Base-by-base conservation (phyloP, 148 eudicot genomes). In the Nyssa sinensis region DNA sequence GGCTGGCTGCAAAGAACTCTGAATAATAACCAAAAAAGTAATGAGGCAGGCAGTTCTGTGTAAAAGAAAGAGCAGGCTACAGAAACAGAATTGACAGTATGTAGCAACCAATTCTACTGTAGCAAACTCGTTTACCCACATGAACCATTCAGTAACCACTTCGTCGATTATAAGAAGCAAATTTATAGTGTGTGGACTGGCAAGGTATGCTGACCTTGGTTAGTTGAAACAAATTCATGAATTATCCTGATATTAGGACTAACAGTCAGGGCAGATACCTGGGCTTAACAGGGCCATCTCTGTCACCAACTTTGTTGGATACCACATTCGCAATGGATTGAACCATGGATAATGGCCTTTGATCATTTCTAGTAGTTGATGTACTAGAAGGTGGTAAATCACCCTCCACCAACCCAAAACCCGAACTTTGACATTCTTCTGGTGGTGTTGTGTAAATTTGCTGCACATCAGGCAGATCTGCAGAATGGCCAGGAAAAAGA, bases 381-480 rank as follows among this genome's bases (percentile, higher is more conserved):
- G 79, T 73, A 69, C 81, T 73, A 55, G 78, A 77, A 79, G 72
- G 73, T 25, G 85, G 78, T 19, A 85, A 85, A 75, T 69, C 78
- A 58, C 60, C 77, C 65, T 82, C 81, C 4, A 85, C 70, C 16
- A 80, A 81, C 63, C 77, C 89, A 75, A 82, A 70, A 71, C 79
- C 71, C 49, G 84, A 88, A 66, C 23, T 66, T 49, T 71, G 71
- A 68, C 69, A 79, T 41, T 87, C 89, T 58, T 84, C 81, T 47
- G 86, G 81, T 53, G 85, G 77, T 30, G 78, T 69, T 25, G 78
- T 67, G 51, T 82, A 72, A 35, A 80, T n/a, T 41, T 73, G 77
- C 60, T 23, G 69, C 68, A 53, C 62, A 76, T 68, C 75, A 28
- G 85, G 69, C 31, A 62, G 68, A 28, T 68, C 74, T 59, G 47